phyloP scores from a whole-genome alignment of 352 stramenopile species.

The Discostella stelligera region DNA sequence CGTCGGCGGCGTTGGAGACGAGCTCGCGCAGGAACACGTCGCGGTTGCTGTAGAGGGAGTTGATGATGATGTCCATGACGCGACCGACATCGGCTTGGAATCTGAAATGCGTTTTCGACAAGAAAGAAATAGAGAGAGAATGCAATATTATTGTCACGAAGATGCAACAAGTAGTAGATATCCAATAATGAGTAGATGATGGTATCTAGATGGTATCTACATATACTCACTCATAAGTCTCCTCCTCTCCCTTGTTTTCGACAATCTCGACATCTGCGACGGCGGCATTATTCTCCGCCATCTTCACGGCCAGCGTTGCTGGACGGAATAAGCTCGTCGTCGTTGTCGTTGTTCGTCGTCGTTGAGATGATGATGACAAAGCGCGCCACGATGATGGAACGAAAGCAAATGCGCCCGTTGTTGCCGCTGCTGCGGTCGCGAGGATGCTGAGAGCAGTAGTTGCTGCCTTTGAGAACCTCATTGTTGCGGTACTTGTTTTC shows the following conservation, averaged over 20 bases:
- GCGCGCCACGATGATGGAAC: background rate
- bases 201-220: background rate
- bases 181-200: background rate
- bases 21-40: slow-evolving; percentile 98
- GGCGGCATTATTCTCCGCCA: no score
- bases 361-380: background rate
- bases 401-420: background rate
- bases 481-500: no score
- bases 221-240: background rate
- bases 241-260: background rate
- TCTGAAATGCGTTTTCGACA: no score
- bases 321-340: no score
- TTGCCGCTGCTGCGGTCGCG: background rate
- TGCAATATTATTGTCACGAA: background rate
- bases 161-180: no score
- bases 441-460: background rate
- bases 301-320: no score
- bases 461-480: background rate
- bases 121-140: no score
- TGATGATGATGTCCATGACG: slow-evolving; percentile 96
- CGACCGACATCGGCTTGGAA: slow-evolving; percentile 99
- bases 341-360: background rate
- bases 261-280: background rate
- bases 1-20: slow-evolving; percentile 98
- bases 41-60: slow-evolving; percentile 99